phyloP scores from a whole-genome alignment of 352 stramenopile species.

The Phytopythium ostracodes region DNA sequence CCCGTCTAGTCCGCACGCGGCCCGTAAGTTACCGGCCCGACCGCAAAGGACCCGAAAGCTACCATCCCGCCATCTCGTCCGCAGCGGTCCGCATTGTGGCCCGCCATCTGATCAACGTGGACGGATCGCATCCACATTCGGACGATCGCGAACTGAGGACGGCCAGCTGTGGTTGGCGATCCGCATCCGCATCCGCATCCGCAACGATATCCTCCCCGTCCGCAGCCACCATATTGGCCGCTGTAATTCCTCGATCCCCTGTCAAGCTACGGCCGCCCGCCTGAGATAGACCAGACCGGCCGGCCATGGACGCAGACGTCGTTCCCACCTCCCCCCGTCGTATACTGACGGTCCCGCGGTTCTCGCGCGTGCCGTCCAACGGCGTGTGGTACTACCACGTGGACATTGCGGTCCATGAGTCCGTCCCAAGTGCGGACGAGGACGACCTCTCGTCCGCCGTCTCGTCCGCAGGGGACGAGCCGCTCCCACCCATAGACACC shows the following conservation, averaged over 20 bases:
- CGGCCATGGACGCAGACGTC: background rate
- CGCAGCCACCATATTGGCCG: background rate
- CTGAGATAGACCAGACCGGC: background rate
- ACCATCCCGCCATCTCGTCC: background rate
- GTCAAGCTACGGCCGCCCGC: background rate
- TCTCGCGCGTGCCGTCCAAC: conserved; percentile 33
- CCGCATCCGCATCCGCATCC: background rate
- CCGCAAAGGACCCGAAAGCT: background rate
- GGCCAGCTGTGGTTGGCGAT: background rate
- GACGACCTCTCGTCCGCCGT: too few relatives aligned
- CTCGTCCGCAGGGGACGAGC: too few relatives aligned
- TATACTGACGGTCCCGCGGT: conserved; percentile 40
- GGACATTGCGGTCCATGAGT: conserved; percentile 36
- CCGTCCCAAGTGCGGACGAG: conserved; percentile 4
- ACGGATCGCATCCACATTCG: background rate
- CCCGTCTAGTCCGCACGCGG: background rate
- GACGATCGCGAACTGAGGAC: background rate
- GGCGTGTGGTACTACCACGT: conserved; percentile 74
- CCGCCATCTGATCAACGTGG: background rate
- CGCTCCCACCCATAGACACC: too few relatives aligned
- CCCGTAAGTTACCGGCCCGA: background rate
- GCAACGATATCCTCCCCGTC: background rate
- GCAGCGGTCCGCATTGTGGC: background rate
- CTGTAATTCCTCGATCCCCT: background rate
- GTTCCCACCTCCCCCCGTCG: conserved; percentile 10